Percentiles rank a stretch among this genome's conserved stretches.
Conservation (phyloP, 2,329 filamentous ascomycete species). For the Aspergillus quadricinctus region DNA sequence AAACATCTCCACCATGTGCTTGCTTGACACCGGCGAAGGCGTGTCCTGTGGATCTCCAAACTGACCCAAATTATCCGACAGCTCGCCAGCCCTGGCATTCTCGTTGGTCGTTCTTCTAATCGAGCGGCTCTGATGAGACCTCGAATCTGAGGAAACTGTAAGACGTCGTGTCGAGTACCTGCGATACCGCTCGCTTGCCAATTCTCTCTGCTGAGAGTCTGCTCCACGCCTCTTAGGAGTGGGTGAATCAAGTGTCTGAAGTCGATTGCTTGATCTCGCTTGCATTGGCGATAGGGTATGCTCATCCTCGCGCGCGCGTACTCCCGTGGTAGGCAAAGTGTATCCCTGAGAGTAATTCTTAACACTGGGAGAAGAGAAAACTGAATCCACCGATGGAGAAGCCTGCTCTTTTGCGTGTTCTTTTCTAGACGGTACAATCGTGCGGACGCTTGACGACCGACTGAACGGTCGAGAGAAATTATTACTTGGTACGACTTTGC, state of each 20-base stretch:
- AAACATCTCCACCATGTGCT: constrained; percentile 37
- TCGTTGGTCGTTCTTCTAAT: constrained; percentile 24
- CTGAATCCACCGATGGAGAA: constrained; percentile 1
- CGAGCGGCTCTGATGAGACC: constrained; percentile 23
- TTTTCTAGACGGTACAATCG: constrained; percentile 14
- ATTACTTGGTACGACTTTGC: constrained; percentile 14
- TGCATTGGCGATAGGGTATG: constrained; percentile 20
- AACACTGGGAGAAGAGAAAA: constrained; percentile 1
- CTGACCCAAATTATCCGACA: constrained; percentile 12
- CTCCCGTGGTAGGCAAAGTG: constrained; percentile 1
- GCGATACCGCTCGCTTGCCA: constrained; percentile 18
- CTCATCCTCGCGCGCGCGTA: constrained; percentile 1
- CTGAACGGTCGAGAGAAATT: constrained; percentile 38
- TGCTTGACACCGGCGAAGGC: constrained; percentile 28
- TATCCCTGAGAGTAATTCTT: background rate
- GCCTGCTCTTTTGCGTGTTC: constrained; percentile 8
- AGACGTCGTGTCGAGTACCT: constrained; percentile 19
- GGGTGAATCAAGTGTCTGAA: constrained; percentile 24
- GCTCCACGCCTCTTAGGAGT: constrained; percentile 21
- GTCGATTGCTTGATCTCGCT: constrained; percentile 17
- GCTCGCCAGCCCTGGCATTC: constrained; percentile 20
- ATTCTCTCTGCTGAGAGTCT: constrained; percentile 15
- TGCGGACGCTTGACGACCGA: constrained; percentile 28
- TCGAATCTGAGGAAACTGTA: constrained; percentile 18
- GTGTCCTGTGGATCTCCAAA: constrained; percentile 19